phyloP scores from a whole-genome alignment of 257 asterid genomes.

The Striga asiatica region DNA sequence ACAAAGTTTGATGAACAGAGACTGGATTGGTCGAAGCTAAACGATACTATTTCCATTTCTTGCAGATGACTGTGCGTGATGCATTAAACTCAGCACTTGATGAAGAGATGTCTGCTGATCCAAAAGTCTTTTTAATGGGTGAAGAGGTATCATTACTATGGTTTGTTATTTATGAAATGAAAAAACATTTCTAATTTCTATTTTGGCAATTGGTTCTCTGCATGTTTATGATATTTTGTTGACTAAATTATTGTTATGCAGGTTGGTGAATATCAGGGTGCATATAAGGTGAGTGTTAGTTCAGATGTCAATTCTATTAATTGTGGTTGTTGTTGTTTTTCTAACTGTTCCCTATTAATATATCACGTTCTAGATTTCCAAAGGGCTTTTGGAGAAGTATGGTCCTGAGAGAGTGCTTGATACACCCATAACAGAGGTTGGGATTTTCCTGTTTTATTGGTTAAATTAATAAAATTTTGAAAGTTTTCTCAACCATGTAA shows the following conservation, averaged over 20 bases:
- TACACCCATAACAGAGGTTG: slow-evolving; percentile 95
- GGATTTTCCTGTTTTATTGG: slow-evolving; percentile 12
- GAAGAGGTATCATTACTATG: slow-evolving; percentile 60
- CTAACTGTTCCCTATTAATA: slow-evolving; percentile 3
- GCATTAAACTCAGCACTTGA: slow-evolving; percentile 89
- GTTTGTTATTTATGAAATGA: background rate
- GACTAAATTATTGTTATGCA: slow-evolving; percentile 21
- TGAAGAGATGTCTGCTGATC: slow-evolving; percentile 97
- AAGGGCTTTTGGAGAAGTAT: slow-evolving; percentile 80
- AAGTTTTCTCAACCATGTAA: slow-evolving; percentile 9
- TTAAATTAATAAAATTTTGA: slow-evolving; percentile 2
- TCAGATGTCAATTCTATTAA: background rate
- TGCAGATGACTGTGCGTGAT: slow-evolving; percentile 88
- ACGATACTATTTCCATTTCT: background rate
- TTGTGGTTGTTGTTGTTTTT: background rate
- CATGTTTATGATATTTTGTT: slow-evolving; percentile 5
- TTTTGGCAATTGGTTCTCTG: background rate
- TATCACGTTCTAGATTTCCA: slow-evolving; percentile 42
- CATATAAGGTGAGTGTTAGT: slow-evolving; percentile 64
- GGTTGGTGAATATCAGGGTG: slow-evolving; percentile 99
- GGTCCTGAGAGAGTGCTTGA: slow-evolving; percentile 89
- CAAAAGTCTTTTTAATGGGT: slow-evolving; percentile 79
- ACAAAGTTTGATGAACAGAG: no score
- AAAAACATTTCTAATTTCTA: background rate
- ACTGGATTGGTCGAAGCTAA: background rate